Evolutionary conservation across 208 protist genomes (phyloP), one percentile per base, ranked within the genome.

Genomic region (Acanthamoeba castellanii): DNA sequence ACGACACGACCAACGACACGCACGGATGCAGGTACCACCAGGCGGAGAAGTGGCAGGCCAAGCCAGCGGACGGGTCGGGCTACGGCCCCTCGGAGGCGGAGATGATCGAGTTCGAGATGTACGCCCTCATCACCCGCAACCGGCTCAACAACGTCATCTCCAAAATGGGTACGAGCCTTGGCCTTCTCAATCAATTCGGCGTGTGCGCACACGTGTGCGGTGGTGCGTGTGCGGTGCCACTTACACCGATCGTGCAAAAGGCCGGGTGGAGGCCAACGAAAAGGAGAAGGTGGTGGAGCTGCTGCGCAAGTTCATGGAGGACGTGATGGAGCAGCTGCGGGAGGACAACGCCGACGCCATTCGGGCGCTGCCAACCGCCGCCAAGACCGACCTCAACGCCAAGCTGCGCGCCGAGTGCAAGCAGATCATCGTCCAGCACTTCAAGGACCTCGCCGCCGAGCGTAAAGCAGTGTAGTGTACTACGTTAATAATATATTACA

Each of bases 121-220:
- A 64, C 42, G 81, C 81, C 22, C 52, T 64, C 42, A 59, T 88
- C 81, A 88, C 42, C 47, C 47, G 52, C n/a, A 88, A 88, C 47
- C 81, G 81, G 5, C 52, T 88, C 47, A 88, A 61, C 27, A 88
- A 61, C 81, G 81, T 88, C 52, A 52, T 88, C 42, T 88, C 81
- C 34, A 88, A 88, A 45, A 52, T 88, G 42, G 81, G 81, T 64
- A 88, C 27, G 47, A 13, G 8, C 20, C 6, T 37, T 0, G 3
- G 32, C 47, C 25, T 45, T 30, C 32, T 30, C n/a, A 7, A 7
- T 1, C 25, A 9, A 59, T 1, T 57, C 25, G 3, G 37, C 25
- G 81, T 16, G 14, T 14, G 18, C 52, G 20, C 20, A 4, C 47
- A 55, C 14, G 50, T 18, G 50, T 55, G 13, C 13, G 14, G 47